These are phyloP conservation scores for Endocarpon pusillum DNA, from an alignment of 495 filamentous ascomycete species.

Conservation along the genomic window DNA sequence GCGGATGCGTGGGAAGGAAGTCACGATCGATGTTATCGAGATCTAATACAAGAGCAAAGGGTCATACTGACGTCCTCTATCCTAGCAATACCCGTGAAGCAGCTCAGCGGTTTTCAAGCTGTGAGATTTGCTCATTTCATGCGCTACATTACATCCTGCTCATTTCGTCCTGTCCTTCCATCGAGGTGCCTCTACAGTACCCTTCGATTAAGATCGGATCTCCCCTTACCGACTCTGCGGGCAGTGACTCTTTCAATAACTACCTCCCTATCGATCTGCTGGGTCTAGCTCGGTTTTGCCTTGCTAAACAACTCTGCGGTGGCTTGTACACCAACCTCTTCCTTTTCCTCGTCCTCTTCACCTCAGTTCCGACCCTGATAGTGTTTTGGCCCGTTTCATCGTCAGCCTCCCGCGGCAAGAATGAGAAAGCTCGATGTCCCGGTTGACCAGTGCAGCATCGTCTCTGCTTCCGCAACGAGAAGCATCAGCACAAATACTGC, in stretches of 20 bases:
- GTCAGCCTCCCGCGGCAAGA: conserved; percentile 50
- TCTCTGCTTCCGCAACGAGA: conserved; percentile 62
- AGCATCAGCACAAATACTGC: conserved; percentile 52
- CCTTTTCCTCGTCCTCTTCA: conserved; percentile 51
- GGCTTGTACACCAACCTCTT: conserved; percentile 56
- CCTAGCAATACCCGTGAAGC: too few relatives aligned
- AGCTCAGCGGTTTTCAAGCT: too few relatives aligned
- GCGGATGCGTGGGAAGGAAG: too few relatives aligned
- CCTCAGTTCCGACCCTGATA: conserved; percentile 47
- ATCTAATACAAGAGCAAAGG: too few relatives aligned
- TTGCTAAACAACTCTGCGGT: conserved; percentile 51
- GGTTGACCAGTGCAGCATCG: conserved; percentile 74
- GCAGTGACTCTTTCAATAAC: conserved; percentile 56
- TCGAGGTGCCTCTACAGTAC: too few relatives aligned
- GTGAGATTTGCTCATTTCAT: too few relatives aligned
- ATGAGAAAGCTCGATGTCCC: conserved; percentile 58
- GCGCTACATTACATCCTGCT: too few relatives aligned
- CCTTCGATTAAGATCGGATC: too few relatives aligned
- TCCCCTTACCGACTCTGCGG: conserved; percentile 58
- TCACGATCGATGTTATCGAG: too few relatives aligned
- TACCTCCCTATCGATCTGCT: conserved; percentile 38
- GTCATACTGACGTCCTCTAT: too few relatives aligned
- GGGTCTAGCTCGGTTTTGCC: conserved; percentile 42
- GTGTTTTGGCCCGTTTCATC: conserved; percentile 57
- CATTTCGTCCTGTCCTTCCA: too few relatives aligned